These are phyloP conservation scores for Fragaria vesca DNA, from an alignment of 306 rosid species.

Conservation along the genomic window DNA sequence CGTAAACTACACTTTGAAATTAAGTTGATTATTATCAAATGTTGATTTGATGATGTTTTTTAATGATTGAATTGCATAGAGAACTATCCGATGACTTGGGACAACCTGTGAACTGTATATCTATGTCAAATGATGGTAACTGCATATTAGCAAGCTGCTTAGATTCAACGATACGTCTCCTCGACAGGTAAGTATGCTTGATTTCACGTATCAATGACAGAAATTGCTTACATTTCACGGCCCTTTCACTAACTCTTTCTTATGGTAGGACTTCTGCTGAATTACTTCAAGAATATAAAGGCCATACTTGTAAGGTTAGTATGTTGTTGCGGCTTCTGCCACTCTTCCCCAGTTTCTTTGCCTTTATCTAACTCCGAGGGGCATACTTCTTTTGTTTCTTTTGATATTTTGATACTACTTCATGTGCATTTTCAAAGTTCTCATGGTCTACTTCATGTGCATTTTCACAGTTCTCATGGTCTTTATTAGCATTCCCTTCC, in stretches of 20 bases:
- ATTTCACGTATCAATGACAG: slow-evolving; percentile 3
- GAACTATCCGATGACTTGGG: slow-evolving; percentile 79
- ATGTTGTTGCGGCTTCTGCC: slow-evolving; percentile 19
- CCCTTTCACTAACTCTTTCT: slow-evolving; percentile 22
- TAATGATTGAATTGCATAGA: slow-evolving; percentile 36
- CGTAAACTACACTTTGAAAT: background rate
- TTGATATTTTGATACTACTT: background rate
- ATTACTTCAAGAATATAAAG: slow-evolving; percentile 78
- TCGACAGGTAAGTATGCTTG: slow-evolving; percentile 57
- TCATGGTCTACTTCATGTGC: background rate
- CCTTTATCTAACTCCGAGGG: slow-evolving; percentile 1
- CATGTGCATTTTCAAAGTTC: background rate
- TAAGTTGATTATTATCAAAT: background rate
- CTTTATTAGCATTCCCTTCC: background rate
- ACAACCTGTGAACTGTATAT: slow-evolving; percentile 89
- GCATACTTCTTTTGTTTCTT: background rate
- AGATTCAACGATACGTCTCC: slow-evolving; percentile 73
- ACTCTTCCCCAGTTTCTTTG: background rate
- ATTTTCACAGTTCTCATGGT: no score
- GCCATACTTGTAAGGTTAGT: slow-evolving; percentile 83
- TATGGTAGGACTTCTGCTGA: slow-evolving; percentile 76
- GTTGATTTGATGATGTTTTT: background rate
- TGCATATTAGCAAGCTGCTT: slow-evolving; percentile 82
- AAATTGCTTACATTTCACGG: background rate
- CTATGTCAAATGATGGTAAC: slow-evolving; percentile 91